These are phyloP conservation scores for Neopestalotiopsis clavispora DNA, from an alignment of 2,329 filamentous ascomycete genomes.

Conservation along the genomic window DNA sequence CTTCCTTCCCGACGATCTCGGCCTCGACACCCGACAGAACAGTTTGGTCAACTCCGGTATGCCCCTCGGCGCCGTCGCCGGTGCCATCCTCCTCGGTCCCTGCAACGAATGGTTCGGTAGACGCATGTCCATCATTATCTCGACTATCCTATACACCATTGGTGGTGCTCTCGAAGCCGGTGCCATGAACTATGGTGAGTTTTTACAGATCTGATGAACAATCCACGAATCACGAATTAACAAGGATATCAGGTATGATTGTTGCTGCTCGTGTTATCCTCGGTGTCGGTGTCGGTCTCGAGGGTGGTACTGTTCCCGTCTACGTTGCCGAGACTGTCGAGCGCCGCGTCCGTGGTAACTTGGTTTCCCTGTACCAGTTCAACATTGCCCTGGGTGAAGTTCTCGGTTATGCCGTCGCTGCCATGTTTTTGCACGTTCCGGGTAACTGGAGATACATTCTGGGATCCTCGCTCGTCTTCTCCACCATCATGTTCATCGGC, in stretches of 20 bases:
- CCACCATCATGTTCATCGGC: constrained; percentile 63
- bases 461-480: constrained; percentile 74
- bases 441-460: constrained; percentile 79
- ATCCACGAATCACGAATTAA: not conserved
- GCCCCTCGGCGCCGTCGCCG: constrained; percentile 73
- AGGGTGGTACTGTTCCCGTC: constrained; percentile 75
- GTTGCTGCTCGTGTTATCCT: constrained; percentile 71
- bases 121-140: constrained; percentile 71
- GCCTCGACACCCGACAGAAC: constrained; percentile 60
- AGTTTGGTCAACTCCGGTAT: constrained; percentile 73
- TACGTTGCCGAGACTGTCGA: constrained; percentile 78
- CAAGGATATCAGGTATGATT: constrained; percentile 59
- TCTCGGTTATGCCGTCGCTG: constrained; percentile 73
- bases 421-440: constrained; percentile 71
- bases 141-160: constrained; percentile 71
- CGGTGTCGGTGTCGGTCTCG: constrained; percentile 72
- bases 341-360: constrained; percentile 68
- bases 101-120: constrained; percentile 71
- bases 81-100: constrained; percentile 69
- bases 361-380: constrained; percentile 77
- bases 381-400: constrained; percentile 79
- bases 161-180: constrained; percentile 72
- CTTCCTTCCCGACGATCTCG: constrained; percentile 64
- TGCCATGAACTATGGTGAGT: constrained; percentile 63
- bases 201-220: not conserved